These are phyloP conservation scores for Talaromyces nanjingensis DNA, from an alignment of 495 filamentous ascomycete genomes.

Conservation along the genomic window DNA sequence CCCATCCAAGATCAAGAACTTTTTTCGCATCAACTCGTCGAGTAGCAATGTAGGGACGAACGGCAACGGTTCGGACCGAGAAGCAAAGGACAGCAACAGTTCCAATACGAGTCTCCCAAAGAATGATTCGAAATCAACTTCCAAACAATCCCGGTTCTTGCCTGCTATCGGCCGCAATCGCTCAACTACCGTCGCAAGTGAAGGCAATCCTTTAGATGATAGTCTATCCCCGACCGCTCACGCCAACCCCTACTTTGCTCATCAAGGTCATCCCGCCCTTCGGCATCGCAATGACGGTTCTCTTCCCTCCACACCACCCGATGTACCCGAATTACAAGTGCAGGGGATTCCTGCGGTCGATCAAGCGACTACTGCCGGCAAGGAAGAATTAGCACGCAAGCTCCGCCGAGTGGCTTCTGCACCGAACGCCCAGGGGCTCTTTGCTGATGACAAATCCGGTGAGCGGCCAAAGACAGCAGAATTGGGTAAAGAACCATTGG, in stretches of 20 bases:
- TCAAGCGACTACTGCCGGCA: conserved; percentile 71
- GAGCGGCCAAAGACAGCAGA: conserved; percentile 76
- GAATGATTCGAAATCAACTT: conserved; percentile 55
- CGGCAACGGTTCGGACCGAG: conserved; percentile 36
- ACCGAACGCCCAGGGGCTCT: conserved; percentile 93
- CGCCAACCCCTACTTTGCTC: conserved; percentile 95
- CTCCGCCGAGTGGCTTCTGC: conserved; percentile 90
- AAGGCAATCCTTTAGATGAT: conserved; percentile 86
- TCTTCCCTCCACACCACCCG: conserved; percentile 93
- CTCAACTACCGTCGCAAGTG: conserved; percentile 86
- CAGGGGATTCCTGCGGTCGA: conserved; percentile 65
- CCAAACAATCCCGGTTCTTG: conserved; percentile 79
- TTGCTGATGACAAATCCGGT: conserved; percentile 55
- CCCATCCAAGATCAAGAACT: conserved; percentile 87
- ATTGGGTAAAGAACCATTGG: conserved; percentile 67
- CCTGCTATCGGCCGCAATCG: conserved; percentile 69
- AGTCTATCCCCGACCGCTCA: conserved; percentile 84
- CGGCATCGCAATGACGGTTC: conserved; percentile 93
- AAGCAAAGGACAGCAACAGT: conserved; percentile 16
- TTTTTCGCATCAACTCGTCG: conserved; percentile 88
- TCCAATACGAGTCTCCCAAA: conserved; percentile 38
- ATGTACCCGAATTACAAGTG: conserved; percentile 73
- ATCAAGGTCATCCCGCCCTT: conserved; percentile 88
- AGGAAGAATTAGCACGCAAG: conserved; percentile 89
- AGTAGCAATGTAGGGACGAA: conserved; percentile 43